Evolutionary conservation across 176 grass and related monocot genomes (phyloP).

Genomic region (Puya raimondii): DNA sequence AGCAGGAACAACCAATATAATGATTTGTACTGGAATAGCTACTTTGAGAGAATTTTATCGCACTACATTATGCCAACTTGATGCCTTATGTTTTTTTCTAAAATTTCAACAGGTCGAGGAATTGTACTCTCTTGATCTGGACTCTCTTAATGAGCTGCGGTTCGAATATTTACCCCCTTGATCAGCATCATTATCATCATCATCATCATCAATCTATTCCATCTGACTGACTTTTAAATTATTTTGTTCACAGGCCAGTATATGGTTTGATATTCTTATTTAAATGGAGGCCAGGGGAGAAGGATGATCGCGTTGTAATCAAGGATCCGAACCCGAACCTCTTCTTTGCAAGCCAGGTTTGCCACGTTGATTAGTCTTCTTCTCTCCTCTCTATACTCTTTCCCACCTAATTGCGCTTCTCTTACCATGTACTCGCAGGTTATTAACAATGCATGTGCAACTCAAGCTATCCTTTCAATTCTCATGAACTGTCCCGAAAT

Average conservation of each 20-base stretch:
- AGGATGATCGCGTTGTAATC: conserved; percentile 47
- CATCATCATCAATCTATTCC: conserved; percentile 6
- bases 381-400: not conserved
- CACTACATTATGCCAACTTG: not conserved
- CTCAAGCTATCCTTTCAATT: conserved; percentile 91
- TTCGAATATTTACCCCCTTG: conserved; percentile 18
- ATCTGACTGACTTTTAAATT: not conserved
- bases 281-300: conserved; percentile 84
- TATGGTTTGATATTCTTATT: conserved; percentile 86
- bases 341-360: conserved; percentile 70
- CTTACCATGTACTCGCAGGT: conserved; percentile 36
- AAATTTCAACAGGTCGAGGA: conserved; percentile 66
- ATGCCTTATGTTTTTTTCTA: conserved; percentile 8
- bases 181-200: not conserved
- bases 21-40: not conserved
- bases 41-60: not conserved
- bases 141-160: conserved; percentile 72
- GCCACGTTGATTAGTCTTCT: conserved; percentile 1
- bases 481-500: conserved; percentile 69
- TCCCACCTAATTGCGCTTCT: conserved; percentile 8
- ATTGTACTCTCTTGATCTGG: conserved; percentile 92
- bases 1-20: not conserved
- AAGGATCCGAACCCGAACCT: conserved; percentile 64
- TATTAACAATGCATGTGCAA: conserved; percentile 93
- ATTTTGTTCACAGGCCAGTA: conserved; percentile 49